These are phyloP conservation scores for Aspergillus incahuasiensis DNA, from an alignment of 495 filamentous ascomycete species.

Conservation along the genomic window DNA sequence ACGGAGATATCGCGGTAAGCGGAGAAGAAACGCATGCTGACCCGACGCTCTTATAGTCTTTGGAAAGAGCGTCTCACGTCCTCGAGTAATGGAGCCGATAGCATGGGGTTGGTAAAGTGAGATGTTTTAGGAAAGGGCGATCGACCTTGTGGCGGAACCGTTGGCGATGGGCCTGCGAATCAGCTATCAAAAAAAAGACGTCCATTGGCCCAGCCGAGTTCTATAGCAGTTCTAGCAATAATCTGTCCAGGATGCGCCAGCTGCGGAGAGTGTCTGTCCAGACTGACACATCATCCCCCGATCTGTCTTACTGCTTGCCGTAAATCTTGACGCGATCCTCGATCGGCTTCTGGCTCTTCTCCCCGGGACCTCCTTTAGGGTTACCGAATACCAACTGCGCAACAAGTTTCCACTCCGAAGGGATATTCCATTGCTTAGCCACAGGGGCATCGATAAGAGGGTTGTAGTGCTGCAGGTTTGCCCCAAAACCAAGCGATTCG, in stretches of 20 bases:
- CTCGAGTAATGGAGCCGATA: neutral
- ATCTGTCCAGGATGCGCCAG: neutral
- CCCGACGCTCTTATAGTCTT: neutral
- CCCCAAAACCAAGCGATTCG: constrained; percentile 47
- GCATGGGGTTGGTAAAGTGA: neutral
- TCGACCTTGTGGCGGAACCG: neutral
- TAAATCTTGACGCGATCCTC: constrained; percentile 38
- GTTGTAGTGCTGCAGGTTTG: constrained; percentile 55
- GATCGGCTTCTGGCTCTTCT: constrained; percentile 36
- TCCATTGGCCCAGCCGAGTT: neutral
- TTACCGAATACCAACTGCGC: constrained; percentile 52
- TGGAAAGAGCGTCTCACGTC: neutral
- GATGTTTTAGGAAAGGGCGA: neutral
- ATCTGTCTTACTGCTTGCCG: constrained; percentile 15
- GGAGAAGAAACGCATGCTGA: neutral
- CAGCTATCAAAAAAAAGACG: neutral
- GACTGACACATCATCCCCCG: neutral
- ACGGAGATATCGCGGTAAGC: neutral
- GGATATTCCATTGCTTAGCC: constrained; percentile 42
- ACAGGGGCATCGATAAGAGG: constrained; percentile 44
- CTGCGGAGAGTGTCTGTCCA: constrained; percentile 1
- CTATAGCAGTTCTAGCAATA: neutral
- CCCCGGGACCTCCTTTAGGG: constrained; percentile 27
- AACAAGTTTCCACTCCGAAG: constrained; percentile 41
- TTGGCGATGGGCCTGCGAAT: neutral